Base-by-base conservation (phyloP, 345 rosid species). In the Linum lewisii region DNA sequence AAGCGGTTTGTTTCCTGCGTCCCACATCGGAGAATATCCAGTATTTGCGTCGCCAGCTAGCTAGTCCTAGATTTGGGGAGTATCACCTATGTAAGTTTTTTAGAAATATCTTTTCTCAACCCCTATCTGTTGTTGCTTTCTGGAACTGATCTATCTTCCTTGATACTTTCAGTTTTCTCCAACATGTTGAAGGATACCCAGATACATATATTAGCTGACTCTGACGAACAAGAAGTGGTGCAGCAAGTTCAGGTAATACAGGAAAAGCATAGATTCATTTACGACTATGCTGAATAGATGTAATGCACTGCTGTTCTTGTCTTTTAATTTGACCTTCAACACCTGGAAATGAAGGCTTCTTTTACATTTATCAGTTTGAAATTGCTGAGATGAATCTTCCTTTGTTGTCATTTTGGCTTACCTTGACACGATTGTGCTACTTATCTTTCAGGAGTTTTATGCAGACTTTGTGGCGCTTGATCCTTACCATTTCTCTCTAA, bases 221-320 rank as follows among this genome's bases (percentile, higher is more conserved):
- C 99, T 1, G 99, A 93, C 69, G 99, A 89, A 66, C 94, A 81
- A n/a, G 97, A 93, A 73, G 88, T 74, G 75, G 99, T 84, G 49
- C 91, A 85, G 63, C 99, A 89, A 81, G 92, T 93, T 70, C 97
- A 93, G 97, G 99, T 85, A 70, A 63, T 19, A n/a, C n/a, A n/a
- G n/a, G n/a, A n/a, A 21, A 18, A n/a, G 7, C n/a, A 18, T 51
- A 21, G 21, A n/a, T 18, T 21, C 22, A 7, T 51, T 10, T 4
- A 18, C 8, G 54, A 51, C 1, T 51, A 18, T 51, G 19, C n/a
- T 21, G 15, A 7, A 18, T 8, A 51, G 54, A 51, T 18, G 21
- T 51, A 7, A 18, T 21, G 19, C 19, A 18, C n/a, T 51, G 21
- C n/a, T 51, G 7, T 21, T 51, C 3, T 51, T 15, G 8, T 13